Conservation (phyloP, 2,329 filamentous ascomycete species). For the Phaeosphaeria sp. region DNA sequence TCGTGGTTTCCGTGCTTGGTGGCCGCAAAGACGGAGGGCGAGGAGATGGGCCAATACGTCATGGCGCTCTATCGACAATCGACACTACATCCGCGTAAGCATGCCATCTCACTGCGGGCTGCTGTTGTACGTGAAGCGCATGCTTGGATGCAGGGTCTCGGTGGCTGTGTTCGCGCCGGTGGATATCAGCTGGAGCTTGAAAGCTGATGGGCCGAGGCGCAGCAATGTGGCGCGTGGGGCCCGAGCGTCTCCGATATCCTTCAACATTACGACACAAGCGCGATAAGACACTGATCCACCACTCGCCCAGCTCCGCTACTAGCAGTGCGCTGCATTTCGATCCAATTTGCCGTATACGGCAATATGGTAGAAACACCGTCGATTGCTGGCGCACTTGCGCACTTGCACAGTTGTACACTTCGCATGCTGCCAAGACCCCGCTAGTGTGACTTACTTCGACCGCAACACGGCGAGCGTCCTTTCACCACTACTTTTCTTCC, state of each 20-base stretch:
- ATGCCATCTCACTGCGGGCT: constrained; percentile 41
- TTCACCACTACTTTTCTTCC: background rate
- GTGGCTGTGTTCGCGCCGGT: constrained; percentile 32
- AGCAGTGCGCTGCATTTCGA: background rate
- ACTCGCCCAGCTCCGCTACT: background rate
- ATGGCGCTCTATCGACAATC: constrained; percentile 49
- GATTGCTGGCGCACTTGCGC: constrained; percentile 10
- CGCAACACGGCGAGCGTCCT: background rate
- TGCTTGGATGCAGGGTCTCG: constrained; percentile 23
- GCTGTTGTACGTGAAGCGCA: constrained; percentile 26
- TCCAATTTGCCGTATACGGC: background rate
- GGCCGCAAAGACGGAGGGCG: constrained; percentile 82
- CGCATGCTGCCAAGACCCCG: background rate
- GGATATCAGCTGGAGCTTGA: constrained; percentile 11
- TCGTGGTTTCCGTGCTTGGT: constrained; percentile 68
- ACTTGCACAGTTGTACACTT: constrained; percentile 16
- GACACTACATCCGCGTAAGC: constrained; percentile 48
- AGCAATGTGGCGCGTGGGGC: constrained; percentile 15
- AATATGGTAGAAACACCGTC: background rate
- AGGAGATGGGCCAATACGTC: constrained; percentile 94
- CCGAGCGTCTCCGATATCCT: constrained; percentile 9
- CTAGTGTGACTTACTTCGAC: background rate
- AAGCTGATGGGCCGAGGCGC: constrained; percentile 13
- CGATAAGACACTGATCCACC: background rate
- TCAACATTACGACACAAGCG: background rate